A percentile compares a stretch with the other conserved stretches of the same genome.
phyloP scores from a whole-genome alignment of 441 rosid genomes.

The Gossypium gossypioides region DNA sequence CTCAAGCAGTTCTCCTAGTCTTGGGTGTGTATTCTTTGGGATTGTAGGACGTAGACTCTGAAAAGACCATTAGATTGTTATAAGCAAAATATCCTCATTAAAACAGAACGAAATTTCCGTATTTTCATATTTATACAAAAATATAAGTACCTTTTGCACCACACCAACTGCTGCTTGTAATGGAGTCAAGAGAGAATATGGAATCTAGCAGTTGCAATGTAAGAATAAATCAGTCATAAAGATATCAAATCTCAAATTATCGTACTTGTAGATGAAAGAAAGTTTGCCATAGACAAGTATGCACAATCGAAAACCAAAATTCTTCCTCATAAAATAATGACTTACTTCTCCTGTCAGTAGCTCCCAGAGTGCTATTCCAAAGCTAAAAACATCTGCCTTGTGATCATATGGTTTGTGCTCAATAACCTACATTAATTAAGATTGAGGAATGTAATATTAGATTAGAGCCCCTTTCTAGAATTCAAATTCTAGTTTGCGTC shows the following conservation, averaged over 20 bases:
- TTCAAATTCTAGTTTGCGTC: neutral
- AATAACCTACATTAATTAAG: constrained; percentile 61
- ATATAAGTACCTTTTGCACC: constrained; percentile 68
- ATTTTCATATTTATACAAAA: neutral
- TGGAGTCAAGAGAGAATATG: constrained; percentile 68
- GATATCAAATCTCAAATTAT: constrained; percentile 2
- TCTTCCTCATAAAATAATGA: constrained; percentile 4
- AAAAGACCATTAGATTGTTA: neutral
- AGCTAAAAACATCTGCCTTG: constrained; percentile 88
- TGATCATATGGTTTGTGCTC: constrained; percentile 85
- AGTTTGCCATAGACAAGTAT: neutral
- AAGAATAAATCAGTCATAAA: neutral
- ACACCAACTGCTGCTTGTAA: constrained; percentile 95
- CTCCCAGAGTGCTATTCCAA: constrained; percentile 84
- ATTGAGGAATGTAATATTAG: constrained; percentile 12
- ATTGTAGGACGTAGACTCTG: constrained; percentile 79
- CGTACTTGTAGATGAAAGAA: neutral
- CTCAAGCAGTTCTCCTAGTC: constrained; percentile 65
- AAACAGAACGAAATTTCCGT: neutral
- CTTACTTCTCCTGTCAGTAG: constrained; percentile 87
- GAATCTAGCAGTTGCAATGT: constrained; percentile 46
- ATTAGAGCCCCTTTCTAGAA: neutral
- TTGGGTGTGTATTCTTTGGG: constrained; percentile 66
- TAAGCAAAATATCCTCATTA: neutral
- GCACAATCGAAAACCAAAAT: neutral